Base-by-base conservation (phyloP, 2,329 filamentous ascomycete species). In the Stagonosporopsis vannaccii region DNA sequence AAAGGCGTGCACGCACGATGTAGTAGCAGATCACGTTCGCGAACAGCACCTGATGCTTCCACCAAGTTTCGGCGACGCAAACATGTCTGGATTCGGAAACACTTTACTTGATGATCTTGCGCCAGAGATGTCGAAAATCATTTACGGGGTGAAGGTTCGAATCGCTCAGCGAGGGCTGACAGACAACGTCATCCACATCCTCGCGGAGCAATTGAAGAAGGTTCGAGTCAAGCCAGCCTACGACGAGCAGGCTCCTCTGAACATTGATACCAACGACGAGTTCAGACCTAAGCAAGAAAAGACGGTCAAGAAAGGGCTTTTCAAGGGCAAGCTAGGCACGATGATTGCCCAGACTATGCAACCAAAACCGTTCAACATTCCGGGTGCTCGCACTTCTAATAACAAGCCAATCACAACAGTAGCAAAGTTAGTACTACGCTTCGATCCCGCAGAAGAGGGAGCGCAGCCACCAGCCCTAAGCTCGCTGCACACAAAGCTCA, bases 71-170 rank as follows among this genome's bases (percentile, higher is more conserved):
- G 87, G 87, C 12, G 86, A 88, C 54, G 76, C 81, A 8, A 81
- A 82, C 65, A 71, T 83, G n/a, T 77, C 80, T 41, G 79, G 79
- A 22, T 78, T 81, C 58, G 82, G 82, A 9, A 78, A 77, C 32
- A 74, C 74, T 2, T 69, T 84, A 17, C 76, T 85, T 36, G 85
- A 89, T 66, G 87, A 89, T 62, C 77, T 88, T 68, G 78, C 84
- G 2, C 87, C 87, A 0, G 81, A 85, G 8, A 88, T 89, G 86
- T 78, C 80, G 30, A 84, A 80, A 66, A 82, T 89, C 41, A 76
- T 77, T 2, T 90, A 89, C 64, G 78, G 77, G 1, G 77, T 89
- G 53, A 78, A 80, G 30, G 80, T 79, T 11, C 78, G 78, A 30
- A 69, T 86, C 19, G 67, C 76, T 9, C 80, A 77, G 51, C 51